Percentiles rank a stretch among this genome's conserved stretches.
phyloP scores from a whole-genome alignment of 2,329 filamentous ascomycete genomes.

The Biscogniauxia sp. region DNA sequence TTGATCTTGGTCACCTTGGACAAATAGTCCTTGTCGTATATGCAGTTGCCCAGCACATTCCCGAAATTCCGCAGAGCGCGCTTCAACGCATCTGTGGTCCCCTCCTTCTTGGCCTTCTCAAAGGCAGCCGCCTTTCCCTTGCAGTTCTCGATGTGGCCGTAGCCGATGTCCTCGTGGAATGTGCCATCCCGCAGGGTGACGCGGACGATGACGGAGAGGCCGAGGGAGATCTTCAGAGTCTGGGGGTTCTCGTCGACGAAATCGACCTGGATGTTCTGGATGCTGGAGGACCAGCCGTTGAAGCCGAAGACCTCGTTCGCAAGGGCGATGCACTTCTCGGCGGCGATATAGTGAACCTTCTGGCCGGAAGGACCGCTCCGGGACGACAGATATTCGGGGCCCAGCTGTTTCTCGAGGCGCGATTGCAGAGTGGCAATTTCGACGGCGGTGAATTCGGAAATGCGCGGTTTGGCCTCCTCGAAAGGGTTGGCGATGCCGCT shows the following conservation, averaged over 20 bases:
- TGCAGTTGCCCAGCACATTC: conserved; percentile 95
- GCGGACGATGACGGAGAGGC: conserved; percentile 84
- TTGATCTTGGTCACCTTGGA: conserved; percentile 89
- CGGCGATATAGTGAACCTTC: conserved; percentile 91
- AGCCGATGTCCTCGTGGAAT: conserved; percentile 97
- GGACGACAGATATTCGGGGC: conserved; percentile 92
- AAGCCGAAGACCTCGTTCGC: conserved; percentile 36
- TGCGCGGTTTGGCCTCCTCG: conserved; percentile 64
- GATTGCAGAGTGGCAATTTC: conserved; percentile 87
- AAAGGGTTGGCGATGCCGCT: conserved; percentile 72
- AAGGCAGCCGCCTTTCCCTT: conserved; percentile 94
- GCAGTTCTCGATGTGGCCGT: conserved; percentile 94
- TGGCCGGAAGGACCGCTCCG: conserved; percentile 78
- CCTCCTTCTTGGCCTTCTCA: conserved; percentile 98
- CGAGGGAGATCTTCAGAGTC: conserved; percentile 77
- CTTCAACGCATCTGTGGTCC: conserved; percentile 91
- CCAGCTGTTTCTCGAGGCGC: conserved; percentile 87
- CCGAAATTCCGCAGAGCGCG: conserved; percentile 87
- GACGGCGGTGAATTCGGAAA: conserved; percentile 81
- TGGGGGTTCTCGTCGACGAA: conserved; percentile 85
- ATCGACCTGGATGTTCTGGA: conserved; percentile 91
- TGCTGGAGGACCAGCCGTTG: conserved; percentile 79
- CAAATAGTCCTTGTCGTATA: conserved; percentile 95
- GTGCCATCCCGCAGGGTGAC: conserved; percentile 90
- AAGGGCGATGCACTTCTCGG: conserved; percentile 88